Base-by-base conservation (phyloP, 1,284 basidiomycete species). In the Cystobasidium sp. region DNA sequence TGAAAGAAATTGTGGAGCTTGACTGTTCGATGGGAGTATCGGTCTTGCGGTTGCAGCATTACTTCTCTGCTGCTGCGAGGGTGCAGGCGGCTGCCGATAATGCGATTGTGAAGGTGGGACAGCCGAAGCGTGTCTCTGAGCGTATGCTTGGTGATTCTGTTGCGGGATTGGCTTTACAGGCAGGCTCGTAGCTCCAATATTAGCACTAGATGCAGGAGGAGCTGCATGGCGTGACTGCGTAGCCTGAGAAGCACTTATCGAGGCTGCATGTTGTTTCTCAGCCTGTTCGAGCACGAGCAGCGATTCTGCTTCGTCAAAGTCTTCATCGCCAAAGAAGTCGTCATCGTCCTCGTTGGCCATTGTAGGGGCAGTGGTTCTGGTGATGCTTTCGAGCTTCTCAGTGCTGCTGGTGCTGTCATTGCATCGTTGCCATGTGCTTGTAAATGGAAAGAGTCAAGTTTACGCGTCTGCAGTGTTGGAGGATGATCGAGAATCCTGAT, bases 281-380 rank as follows among this genome's bases (percentile, higher is more conserved):
- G 64, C 64, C 22, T 51, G 37, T 12, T 51, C 64, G 39, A 66
- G 49, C 5, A 47, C 49, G 6, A 20, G 49, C 2, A 66, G 64
- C 37, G 44, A 41, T 6, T 66, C 64, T 59, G 31, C 56, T 12
- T 66, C 64, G 24, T 66, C 64, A 53, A 49, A n/a, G 46, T 66
- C 64, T 18, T 66, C 64, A 20, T 66, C 64, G 37, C 31, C 47
- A 20, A 53, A 66, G 64, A 46, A 51, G 39, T 66, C 64, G 37
- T 66, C 64, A 10, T 66, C 47, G 55, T 56, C 31, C 1, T 66
- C 64, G 51, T 66, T 53, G 6, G 64, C 47, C 64, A 66, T 66
- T 2, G 6, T 63, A 43, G 39, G n/a, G 3, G 12, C 7, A 43
- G n/a, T 44, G 18, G 61, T 24, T 0, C 41, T 24, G 8, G 8